Evolutionary conservation across 441 rosid species (phyloP).

Genomic region (Pelargonium myrrhifolium): DNA sequence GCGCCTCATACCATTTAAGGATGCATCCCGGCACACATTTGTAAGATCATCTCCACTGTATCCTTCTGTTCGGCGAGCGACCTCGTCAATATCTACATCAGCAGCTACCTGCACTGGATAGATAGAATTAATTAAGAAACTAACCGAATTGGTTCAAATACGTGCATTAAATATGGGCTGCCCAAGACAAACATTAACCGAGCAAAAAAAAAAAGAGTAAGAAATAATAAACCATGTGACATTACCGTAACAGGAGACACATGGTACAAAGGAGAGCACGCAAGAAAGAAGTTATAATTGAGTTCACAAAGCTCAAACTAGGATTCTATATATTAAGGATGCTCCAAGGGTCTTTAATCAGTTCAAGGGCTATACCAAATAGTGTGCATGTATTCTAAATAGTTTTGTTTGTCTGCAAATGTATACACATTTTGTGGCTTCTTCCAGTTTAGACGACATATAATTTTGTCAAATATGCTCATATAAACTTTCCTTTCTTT

Average conservation of each 20-base stretch:
- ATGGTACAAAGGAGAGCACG: too few species aligned
- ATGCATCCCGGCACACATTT: conserved; percentile 93
- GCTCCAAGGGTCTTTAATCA: background rate
- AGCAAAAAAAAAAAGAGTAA: too few species aligned
- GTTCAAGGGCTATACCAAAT: background rate
- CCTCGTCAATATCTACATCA: conserved; percentile 87
- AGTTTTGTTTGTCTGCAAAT: background rate
- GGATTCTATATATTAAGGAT: background rate
- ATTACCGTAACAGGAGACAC: too few species aligned
- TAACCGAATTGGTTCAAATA: background rate
- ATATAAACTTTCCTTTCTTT: background rate
- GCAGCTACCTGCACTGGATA: conserved; percentile 50
- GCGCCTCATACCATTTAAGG: conserved; percentile 97
- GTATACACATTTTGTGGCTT: background rate
- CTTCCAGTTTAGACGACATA: background rate
- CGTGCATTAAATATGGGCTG: too few species aligned
- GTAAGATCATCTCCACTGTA: conserved; percentile 99
- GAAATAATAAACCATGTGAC: too few species aligned
- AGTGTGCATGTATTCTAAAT: background rate
- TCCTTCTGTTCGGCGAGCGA: conserved; percentile 87
- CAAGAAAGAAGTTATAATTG: background rate
- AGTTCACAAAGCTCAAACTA: background rate
- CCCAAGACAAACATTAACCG: too few species aligned
- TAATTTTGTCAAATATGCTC: background rate
- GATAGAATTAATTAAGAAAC: background rate